Evolutionary conservation across 805 yeast genomes (phyloP).

Genomic region (Pichia sporocuriosa): DNA sequence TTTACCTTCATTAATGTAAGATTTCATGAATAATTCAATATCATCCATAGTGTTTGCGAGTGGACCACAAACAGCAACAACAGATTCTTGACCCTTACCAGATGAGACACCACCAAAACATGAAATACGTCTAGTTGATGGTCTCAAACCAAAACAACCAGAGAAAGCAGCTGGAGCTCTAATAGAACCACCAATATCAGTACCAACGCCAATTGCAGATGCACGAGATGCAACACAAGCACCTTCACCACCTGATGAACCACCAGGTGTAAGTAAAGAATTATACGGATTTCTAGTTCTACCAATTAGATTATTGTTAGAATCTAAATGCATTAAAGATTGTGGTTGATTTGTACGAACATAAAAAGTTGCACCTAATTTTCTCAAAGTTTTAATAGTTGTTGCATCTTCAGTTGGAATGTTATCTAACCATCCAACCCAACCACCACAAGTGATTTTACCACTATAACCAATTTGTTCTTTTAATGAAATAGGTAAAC

Average conservation of each 20-base stretch:
- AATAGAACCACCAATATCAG: slow-evolving; percentile 69
- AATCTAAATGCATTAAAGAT: slow-evolving; percentile 61
- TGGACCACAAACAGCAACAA: slow-evolving; percentile 64
- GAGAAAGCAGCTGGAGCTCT: slow-evolving; percentile 62
- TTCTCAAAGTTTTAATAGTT: slow-evolving; percentile 40
- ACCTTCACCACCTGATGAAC: slow-evolving; percentile 73
- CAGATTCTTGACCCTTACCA: slow-evolving; percentile 59
- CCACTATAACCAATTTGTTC: slow-evolving; percentile 55
- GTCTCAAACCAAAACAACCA: slow-evolving; percentile 58
- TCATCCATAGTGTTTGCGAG: slow-evolving; percentile 59
- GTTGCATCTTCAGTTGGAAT: slow-evolving; percentile 41
- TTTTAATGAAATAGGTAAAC: slow-evolving; percentile 61
- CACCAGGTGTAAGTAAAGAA: slow-evolving; percentile 55
- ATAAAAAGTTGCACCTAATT: slow-evolving; percentile 55
- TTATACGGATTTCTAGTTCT: slow-evolving; percentile 54
- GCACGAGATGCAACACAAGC: slow-evolving; percentile 53
- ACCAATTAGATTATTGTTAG: slow-evolving; percentile 54
- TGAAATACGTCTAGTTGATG: slow-evolving; percentile 50
- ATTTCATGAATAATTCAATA: slow-evolving; percentile 60
- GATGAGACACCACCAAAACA: slow-evolving; percentile 42
- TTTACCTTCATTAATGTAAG: slow-evolving; percentile 52
- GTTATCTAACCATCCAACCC: slow-evolving; percentile 45
- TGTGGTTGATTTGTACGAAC: slow-evolving; percentile 67
- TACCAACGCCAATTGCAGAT: slow-evolving; percentile 51
- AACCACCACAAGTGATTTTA: slow-evolving; percentile 52